phyloP scores from a whole-genome alignment of 2,329 filamentous ascomycete species.

The Aspergillus sergii region DNA sequence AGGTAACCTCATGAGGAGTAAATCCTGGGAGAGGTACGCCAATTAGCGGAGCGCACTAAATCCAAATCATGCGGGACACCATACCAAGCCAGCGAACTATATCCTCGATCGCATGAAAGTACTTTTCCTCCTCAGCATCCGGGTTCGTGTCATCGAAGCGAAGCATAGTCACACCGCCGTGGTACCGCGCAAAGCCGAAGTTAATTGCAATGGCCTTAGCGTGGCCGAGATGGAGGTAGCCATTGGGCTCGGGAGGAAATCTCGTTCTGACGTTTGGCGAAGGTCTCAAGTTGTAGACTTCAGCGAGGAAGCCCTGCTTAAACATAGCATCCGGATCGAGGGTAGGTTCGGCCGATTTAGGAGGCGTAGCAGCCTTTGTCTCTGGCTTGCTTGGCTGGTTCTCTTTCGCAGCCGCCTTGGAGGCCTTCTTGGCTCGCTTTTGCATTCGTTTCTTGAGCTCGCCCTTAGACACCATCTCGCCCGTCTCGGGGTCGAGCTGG shows the following conservation, averaged over 20 bases:
- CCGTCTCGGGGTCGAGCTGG: conserved; percentile 25
- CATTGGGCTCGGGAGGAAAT: conserved; percentile 88
- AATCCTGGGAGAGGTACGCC: conserved; percentile 56
- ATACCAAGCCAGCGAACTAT: conserved; percentile 75
- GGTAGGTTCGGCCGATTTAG: conserved; percentile 30
- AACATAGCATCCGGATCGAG: conserved; percentile 68
- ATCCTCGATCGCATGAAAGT: conserved; percentile 86
- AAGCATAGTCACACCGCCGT: conserved; percentile 71
- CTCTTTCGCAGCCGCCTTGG: conserved; percentile 25
- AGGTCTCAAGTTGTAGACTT: conserved; percentile 71
- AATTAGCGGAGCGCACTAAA: not conserved
- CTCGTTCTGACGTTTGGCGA: conserved; percentile 59
- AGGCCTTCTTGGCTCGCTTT: conserved; percentile 30
- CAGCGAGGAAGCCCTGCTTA: conserved; percentile 74
- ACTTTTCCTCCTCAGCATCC: conserved; percentile 86
- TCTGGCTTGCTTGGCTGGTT: not conserved
- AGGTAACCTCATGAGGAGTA: conserved; percentile 74
- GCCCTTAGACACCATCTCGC: conserved; percentile 29
- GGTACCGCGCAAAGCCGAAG: conserved; percentile 87
- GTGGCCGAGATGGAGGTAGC: conserved; percentile 90
- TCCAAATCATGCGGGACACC: not conserved
- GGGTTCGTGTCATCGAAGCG: conserved; percentile 96
- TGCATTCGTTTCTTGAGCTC: conserved; percentile 32
- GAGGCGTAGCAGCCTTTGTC: conserved; percentile 42
- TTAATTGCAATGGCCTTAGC: conserved; percentile 95